A percentile compares a stretch with the other conserved stretches of the same genome.
These are phyloP conservation scores for Hypoxylon intermedium DNA, from an alignment of 495 filamentous ascomycete species.

Conservation along the genomic window DNA sequence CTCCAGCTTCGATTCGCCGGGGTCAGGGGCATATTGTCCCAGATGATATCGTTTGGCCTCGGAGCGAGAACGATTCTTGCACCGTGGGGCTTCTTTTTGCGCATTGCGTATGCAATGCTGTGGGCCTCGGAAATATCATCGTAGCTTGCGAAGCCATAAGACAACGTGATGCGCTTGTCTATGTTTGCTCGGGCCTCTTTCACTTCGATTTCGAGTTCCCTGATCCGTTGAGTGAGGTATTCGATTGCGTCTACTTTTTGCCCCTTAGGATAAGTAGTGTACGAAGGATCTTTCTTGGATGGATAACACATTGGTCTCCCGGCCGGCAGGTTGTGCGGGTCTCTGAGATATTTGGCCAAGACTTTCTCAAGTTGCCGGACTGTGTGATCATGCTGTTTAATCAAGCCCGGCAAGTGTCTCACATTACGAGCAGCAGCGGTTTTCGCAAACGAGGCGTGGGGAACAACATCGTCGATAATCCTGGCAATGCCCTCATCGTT, in stretches of 20 bases:
- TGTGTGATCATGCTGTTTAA: slow-evolving; percentile 80
- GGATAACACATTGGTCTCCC: slow-evolving; percentile 81
- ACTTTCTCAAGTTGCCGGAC: slow-evolving; percentile 83
- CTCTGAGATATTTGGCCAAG: slow-evolving; percentile 86
- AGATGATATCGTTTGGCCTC: slow-evolving; percentile 89
- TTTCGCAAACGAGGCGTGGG: slow-evolving; percentile 75
- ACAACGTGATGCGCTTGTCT: slow-evolving; percentile 84
- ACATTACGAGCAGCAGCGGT: slow-evolving; percentile 90
- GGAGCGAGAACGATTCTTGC: slow-evolving; percentile 82
- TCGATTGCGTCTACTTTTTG: slow-evolving; percentile 93
- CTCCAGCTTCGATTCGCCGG: slow-evolving; percentile 72
- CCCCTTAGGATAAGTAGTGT: slow-evolving; percentile 62
- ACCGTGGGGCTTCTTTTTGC: slow-evolving; percentile 81
- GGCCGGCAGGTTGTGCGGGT: slow-evolving; percentile 80
- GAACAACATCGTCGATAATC: slow-evolving; percentile 76
- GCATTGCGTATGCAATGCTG: slow-evolving; percentile 79
- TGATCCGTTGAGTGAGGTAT: slow-evolving; percentile 85
- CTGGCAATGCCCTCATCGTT: slow-evolving; percentile 86
- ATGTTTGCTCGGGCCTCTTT: slow-evolving; percentile 79
- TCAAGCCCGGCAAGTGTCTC: slow-evolving; percentile 81
- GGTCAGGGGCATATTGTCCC: slow-evolving; percentile 84
- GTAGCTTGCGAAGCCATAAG: slow-evolving; percentile 94
- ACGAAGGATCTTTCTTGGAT: slow-evolving; percentile 71
- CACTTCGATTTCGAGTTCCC: slow-evolving; percentile 81
- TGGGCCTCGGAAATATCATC: slow-evolving; percentile 87